phyloP scores from a whole-genome alignment of 139 green algal genomes.

The Pleodorina starrii region DNA sequence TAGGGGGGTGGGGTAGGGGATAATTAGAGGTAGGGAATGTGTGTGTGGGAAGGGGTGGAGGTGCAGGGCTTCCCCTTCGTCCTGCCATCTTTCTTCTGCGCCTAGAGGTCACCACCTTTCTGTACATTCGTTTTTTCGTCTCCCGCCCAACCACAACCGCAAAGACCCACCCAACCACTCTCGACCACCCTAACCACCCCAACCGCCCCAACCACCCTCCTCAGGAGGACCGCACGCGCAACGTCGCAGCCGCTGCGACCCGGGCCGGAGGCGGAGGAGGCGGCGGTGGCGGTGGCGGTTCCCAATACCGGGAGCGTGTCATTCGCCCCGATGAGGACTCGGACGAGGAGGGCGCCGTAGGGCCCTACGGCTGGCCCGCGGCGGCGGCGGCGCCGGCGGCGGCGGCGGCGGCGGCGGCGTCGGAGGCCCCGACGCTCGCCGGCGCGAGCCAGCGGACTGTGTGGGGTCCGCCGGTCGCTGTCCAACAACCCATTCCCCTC shows the following conservation, averaged over 20 bases:
- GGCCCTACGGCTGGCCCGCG: conserved; percentile 18
- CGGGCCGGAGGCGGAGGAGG: neutral
- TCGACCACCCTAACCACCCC: too few relatives aligned
- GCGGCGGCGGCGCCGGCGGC: neutral
- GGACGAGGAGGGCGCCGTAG: conserved; percentile 28
- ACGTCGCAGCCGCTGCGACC: neutral
- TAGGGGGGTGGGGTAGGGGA: neutral
- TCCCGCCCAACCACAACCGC: too few relatives aligned
- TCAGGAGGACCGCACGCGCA: conserved; percentile 46
- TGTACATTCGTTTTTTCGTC: too few relatives aligned
- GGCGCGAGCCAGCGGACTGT: neutral
- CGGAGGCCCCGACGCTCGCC: neutral
- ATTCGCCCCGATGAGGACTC: conserved; percentile 25
- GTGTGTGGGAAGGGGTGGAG: too few relatives aligned
- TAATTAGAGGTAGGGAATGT: too few relatives aligned
- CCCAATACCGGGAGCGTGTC: neutral
- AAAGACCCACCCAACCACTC: too few relatives aligned
- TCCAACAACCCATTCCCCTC: too few relatives aligned
- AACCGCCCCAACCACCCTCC: too few relatives aligned
- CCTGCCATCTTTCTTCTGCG: too few relatives aligned
- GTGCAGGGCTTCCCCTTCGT: too few relatives aligned
- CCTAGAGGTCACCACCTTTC: too few relatives aligned
- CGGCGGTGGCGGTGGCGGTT: neutral
- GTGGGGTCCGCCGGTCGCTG: conserved; percentile 32
- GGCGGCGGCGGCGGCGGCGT: neutral